A percentile compares a stretch with the other conserved stretches of the same genome.
Evolutionary conservation across 2,329 filamentous ascomycete genomes (phyloP).

Genomic region (Ophiostoma montium): DNA sequence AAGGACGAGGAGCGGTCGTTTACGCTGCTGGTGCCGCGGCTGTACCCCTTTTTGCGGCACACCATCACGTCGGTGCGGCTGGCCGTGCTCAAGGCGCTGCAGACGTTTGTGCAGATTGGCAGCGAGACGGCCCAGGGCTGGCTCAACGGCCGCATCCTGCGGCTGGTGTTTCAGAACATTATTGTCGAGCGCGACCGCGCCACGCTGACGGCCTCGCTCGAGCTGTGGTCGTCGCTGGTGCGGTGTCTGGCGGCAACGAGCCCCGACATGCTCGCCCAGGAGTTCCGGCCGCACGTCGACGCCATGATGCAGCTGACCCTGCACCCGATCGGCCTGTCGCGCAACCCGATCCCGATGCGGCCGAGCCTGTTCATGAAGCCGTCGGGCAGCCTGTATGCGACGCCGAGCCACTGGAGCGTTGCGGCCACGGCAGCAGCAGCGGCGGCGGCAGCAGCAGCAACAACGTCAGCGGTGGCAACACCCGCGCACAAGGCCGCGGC

Average conservation of each 20-base stretch:
- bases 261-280: constrained; percentile 49
- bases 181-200: constrained; percentile 80
- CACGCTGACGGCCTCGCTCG: constrained; percentile 67
- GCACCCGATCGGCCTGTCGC: constrained; percentile 82
- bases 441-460: not conserved
- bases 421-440: not conserved
- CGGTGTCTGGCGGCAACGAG: constrained; percentile 47
- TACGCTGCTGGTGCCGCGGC: constrained; percentile 75
- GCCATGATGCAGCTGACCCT: constrained; percentile 74
- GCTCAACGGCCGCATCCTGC: constrained; percentile 79
- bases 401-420: constrained; percentile 26
- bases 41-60: constrained; percentile 92
- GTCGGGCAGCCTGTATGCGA: constrained; percentile 69
- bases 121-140: constrained; percentile 70
- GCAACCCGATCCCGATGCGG: constrained; percentile 88
- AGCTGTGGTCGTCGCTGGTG: constrained; percentile 74
- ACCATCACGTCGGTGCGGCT: constrained; percentile 93
- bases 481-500: constrained; percentile 32
- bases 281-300: constrained; percentile 62
- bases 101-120: constrained; percentile 84
- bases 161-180: constrained; percentile 88
- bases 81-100: constrained; percentile 79
- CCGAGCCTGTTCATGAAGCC: constrained; percentile 79
- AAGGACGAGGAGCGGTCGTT: constrained; percentile 81
- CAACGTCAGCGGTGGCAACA: too few relatives aligned